These are phyloP conservation scores for Botrytis squamosa DNA, from an alignment of 2,329 filamentous ascomycete genomes.

Conservation along the genomic window DNA sequence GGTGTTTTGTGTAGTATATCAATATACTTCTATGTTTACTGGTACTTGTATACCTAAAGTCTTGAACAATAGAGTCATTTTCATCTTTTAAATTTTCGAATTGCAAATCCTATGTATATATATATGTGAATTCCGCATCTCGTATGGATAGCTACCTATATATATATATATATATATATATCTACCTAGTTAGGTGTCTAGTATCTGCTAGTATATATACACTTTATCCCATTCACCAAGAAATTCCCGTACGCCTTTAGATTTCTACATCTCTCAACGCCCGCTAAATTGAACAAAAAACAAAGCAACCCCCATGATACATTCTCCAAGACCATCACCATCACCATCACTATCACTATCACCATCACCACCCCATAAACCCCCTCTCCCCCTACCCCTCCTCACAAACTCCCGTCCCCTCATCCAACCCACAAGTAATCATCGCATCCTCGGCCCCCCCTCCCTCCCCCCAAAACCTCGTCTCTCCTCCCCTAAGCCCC, in stretches of 20 bases:
- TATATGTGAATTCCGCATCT: background rate
- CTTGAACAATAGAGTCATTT: background rate
- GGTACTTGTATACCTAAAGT: background rate
- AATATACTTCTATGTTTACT: background rate
- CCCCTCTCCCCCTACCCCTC: background rate
- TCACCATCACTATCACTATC: background rate
- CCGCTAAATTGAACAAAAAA: background rate
- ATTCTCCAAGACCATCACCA: background rate
- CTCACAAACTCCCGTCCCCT: conserved; percentile 13
- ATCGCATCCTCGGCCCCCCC: background rate
- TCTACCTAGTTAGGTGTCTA: background rate
- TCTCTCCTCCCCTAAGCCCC: background rate
- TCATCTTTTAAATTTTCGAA: background rate
- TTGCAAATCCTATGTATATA: background rate
- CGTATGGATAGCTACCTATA: too few species aligned
- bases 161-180: too few species aligned
- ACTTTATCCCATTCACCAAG: background rate
- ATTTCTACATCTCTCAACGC: background rate
- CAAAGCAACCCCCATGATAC: background rate
- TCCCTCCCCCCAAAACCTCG: background rate
- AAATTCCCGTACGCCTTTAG: background rate
- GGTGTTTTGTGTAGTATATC: background rate
- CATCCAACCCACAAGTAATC: conserved; percentile 14
- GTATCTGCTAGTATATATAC: background rate
- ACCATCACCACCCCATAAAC: too few species aligned